Percentiles rank a stretch among this genome's conserved stretches.
phyloP scores from a whole-genome alignment of 2,329 filamentous ascomycete genomes.

The Didymosphaeria variabile region DNA sequence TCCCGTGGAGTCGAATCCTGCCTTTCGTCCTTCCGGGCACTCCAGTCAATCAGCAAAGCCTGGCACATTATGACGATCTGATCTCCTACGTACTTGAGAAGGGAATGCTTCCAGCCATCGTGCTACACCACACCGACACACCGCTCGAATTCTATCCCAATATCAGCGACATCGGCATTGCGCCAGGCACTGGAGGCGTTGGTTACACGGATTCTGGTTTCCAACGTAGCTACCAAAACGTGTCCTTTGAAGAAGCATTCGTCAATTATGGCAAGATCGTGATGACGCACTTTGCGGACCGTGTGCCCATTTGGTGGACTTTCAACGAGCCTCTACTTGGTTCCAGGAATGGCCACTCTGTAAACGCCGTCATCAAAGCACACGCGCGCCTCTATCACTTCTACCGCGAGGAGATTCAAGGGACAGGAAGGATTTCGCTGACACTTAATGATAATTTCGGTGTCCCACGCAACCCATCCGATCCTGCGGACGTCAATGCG shows the following conservation, averaged over 20 bases:
- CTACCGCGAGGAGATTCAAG: slow-evolving; percentile 64
- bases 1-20: slow-evolving; percentile 63
- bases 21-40: slow-evolving; percentile 61
- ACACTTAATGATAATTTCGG: slow-evolving; percentile 58
- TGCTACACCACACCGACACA: slow-evolving; percentile 61
- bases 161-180: slow-evolving; percentile 34
- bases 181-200: slow-evolving; percentile 34
- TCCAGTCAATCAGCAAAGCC: slow-evolving; percentile 61
- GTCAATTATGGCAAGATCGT: slow-evolving; percentile 64
- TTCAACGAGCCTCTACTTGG: slow-evolving; percentile 63
- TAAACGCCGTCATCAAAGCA: slow-evolving; percentile 49
- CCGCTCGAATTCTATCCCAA: slow-evolving; percentile 55
- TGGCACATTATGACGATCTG: slow-evolving; percentile 64
- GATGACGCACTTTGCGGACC: slow-evolving; percentile 61
- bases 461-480: slow-evolving; percentile 48
- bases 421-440: slow-evolving; percentile 59
- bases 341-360: slow-evolving; percentile 53
- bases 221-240: slow-evolving; percentile 51
- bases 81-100: slow-evolving; percentile 61
- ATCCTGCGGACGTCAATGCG: slow-evolving; percentile 56
- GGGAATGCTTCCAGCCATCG: slow-evolving; percentile 60
- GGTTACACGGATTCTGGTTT: slow-evolving; percentile 46
- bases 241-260: slow-evolving; percentile 60
- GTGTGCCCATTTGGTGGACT: slow-evolving; percentile 63
- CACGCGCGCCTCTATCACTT: slow-evolving; percentile 62